Evolutionary conservation across 768 basidiomycete species (phyloP).

Genomic region (Termitomyces sp.): DNA sequence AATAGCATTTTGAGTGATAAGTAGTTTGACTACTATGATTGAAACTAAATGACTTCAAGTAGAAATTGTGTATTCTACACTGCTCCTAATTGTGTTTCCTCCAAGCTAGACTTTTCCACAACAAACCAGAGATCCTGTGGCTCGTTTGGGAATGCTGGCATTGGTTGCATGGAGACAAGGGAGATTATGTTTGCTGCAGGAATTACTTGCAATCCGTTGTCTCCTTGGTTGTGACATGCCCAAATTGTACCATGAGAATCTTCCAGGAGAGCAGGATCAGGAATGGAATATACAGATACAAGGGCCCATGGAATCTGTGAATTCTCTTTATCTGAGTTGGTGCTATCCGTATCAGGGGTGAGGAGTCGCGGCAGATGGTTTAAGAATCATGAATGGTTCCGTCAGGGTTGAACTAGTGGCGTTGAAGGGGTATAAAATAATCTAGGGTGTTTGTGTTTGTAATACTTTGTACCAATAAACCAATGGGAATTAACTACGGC

Average conservation of each 20-base stretch:
- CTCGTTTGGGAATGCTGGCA: conserved; percentile 5
- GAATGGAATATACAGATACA: conserved; percentile 16
- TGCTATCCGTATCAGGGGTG: too few relatives aligned
- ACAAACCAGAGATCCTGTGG: conserved; percentile 16
- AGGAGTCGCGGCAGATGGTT: too few relatives aligned
- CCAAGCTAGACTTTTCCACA: conserved; percentile 24
- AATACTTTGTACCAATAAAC: too few relatives aligned
- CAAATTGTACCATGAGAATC: conserved; percentile 17
- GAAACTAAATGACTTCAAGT: too few relatives aligned
- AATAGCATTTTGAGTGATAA: too few relatives aligned
- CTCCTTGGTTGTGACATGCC: conserved; percentile 9
- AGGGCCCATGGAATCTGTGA: conserved; percentile 12
- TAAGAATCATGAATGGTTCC: too few relatives aligned
- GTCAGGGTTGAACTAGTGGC: too few relatives aligned
- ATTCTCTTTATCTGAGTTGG: not conserved
- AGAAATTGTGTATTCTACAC: too few relatives aligned
- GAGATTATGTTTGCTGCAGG: conserved; percentile 14
- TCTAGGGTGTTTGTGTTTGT: too few relatives aligned
- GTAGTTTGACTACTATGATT: too few relatives aligned
- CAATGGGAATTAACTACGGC: too few relatives aligned
- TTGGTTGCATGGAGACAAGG: conserved; percentile 24
- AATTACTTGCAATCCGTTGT: conserved; percentile 5
- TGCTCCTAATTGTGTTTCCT: conserved; percentile 8
- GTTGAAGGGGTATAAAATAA: too few relatives aligned
- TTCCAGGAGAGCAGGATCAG: conserved; percentile 11